Base-by-base conservation (phyloP, 1,284 basidiomycete species). In the Cutaneotrichosporon spelunceum region DNA sequence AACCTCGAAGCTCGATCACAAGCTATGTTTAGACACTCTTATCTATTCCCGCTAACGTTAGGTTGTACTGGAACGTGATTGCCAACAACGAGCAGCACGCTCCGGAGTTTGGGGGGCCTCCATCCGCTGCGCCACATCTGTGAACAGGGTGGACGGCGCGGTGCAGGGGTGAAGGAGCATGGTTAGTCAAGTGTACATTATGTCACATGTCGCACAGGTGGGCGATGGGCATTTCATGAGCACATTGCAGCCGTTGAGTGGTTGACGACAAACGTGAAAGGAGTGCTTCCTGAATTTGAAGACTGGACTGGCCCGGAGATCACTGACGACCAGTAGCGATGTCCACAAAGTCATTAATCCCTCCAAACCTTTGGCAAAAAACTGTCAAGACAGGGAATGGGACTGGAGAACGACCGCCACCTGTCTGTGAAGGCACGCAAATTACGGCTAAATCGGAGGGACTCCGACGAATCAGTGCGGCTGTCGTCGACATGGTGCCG, bases 41-140 rank as follows among this genome's bases (percentile, higher is more conserved):
- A 91, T 86, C 16, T 91, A 91, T 91, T 26, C 2, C 8, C 24
- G 47, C 57, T 57, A 33, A 57, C 53, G 29, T 23, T 42, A 66
- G 64, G n/a, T 30, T 66, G 24, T 66, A 66, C 48, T 66, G 64
- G 64, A 63, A 66, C 53, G 64, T 60, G n/a, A 63, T 66, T 39
- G 48, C 53, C 9, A 59, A 61, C 45, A 44, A 53, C 21, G 61
- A 66, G 6, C 53, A 49, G 5, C 55, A 59, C n/a, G 53, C 55
- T 11, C 10, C 33, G n/a, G 33, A 34, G 33, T n/a, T 53, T 13
- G 34, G n/a, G 34, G 34, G 24, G 2, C 52, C 34, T 16, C 52
- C 33, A 8, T 34, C 36, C 34, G 33, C 60, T 16, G 57, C 49
- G 4, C 61, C 61, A 11, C 61, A 62, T 34, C 21, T 62, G 21